Base-by-base conservation (phyloP, 495 filamentous ascomycete species). In the Pseudevernia furfuracea region DNA sequence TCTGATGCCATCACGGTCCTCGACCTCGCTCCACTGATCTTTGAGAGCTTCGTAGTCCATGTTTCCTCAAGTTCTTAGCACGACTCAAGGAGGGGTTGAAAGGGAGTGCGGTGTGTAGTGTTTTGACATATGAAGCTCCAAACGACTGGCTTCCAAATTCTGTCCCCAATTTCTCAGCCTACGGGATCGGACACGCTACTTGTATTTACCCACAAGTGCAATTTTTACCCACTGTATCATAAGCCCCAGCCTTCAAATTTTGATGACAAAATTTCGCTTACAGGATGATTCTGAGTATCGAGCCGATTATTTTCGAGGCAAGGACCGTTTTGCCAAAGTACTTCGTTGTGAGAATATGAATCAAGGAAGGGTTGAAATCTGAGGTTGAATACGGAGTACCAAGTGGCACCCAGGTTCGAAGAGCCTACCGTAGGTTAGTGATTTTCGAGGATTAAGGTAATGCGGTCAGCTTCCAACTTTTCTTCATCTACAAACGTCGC, bases 11-110 rank as follows among this genome's bases (percentile, higher is more conserved):
- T 99, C 95, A 56, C 91, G 85, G 68, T 99, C 95, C 79, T 99
- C 95, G 64, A 95, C 85, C 75, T 95, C 92, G 70, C 89, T 89
- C 95, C 95, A 99, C 80, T 91, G 88, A 76, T 97, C 95, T 79
- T 99, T 99, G 69, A 96, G 75, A 61, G 81, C 80, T 69, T 91
- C 88, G 78, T 85, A 89, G 73, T 90, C 88, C 86, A 89, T 89
- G 61, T 71, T 84, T 61, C 48, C 58, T 28, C 15, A 46, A 41
- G 19, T 30, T 10, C 23, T 28, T 39, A 17, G 53, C 11, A 6
- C 7, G 30, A 43, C n/a, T 58, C 52, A 63, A 46, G 11, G 32
- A 17, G 19, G 19, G 0, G 23, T 11, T 28, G 12, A 11, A 19
- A 52, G 1, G 25, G 4, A 30, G 30, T 17, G 15, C 4, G 25